Evolutionary conservation across 108 stramenopile genomes (phyloP).

Genomic region (Skeletonema grethae): DNA sequence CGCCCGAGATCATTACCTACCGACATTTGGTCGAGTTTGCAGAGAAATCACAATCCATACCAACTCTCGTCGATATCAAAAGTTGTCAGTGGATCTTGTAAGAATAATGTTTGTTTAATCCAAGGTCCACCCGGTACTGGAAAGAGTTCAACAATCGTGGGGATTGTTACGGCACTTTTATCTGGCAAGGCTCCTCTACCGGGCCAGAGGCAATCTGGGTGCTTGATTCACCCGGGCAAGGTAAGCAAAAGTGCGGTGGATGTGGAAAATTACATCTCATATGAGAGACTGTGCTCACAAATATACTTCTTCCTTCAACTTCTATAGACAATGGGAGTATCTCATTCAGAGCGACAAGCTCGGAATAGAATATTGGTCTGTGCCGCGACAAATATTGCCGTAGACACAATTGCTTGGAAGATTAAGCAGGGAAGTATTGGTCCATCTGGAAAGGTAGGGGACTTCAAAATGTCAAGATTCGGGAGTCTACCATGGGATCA

Average conservation of each 20-base stretch:
- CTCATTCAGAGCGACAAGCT: slow-evolving; percentile 16
- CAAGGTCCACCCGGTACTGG: slow-evolving; percentile 70
- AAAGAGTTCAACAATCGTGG: slow-evolving; percentile 72
- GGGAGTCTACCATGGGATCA: slow-evolving; percentile 50
- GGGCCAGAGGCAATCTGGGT: slow-evolving; percentile 26
- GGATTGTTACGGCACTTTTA: slow-evolving; percentile 69
- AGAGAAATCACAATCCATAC: slow-evolving; percentile 22
- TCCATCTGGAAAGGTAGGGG: slow-evolving; percentile 51
- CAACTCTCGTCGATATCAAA: slow-evolving; percentile 25
- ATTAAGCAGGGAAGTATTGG: slow-evolving; percentile 54
- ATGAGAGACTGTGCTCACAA: not conserved
- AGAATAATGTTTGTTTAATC: slow-evolving; percentile 35
- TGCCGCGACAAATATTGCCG: slow-evolving; percentile 79
- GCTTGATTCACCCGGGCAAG: slow-evolving; percentile 44
- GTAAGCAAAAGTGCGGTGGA: not conserved
- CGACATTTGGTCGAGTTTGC: slow-evolving; percentile 13
- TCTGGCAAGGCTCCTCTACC: slow-evolving; percentile 48
- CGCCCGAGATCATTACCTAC: slow-evolving; percentile 18
- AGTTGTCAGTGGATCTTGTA: slow-evolving; percentile 19
- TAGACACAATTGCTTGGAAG: slow-evolving; percentile 71
- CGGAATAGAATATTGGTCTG: slow-evolving; percentile 59
- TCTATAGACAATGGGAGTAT: slow-evolving; percentile 22
- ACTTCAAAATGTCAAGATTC: slow-evolving; percentile 41
- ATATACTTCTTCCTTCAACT: not conserved
- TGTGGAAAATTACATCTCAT: not conserved